Conservation (phyloP, 805 yeast genomes). For the Candida broadrunensis region DNA sequence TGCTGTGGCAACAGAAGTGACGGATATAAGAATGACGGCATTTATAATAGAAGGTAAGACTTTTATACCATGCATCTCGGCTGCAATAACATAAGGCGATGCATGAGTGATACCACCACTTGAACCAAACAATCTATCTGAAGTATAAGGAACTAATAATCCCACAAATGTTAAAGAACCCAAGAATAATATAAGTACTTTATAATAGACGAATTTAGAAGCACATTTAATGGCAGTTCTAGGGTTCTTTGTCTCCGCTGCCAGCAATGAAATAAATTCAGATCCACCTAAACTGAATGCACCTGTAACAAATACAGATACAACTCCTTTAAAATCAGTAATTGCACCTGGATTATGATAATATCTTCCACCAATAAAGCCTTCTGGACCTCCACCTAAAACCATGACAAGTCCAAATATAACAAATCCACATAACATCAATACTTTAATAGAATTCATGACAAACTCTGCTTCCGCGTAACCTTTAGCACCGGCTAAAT, state of each 20-base stretch:
- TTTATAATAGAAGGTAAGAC: slow-evolving; percentile 41
- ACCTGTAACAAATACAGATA: slow-evolving; percentile 38
- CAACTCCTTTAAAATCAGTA: slow-evolving; percentile 38
- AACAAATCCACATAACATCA: slow-evolving; percentile 36
- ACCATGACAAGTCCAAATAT: slow-evolving; percentile 38
- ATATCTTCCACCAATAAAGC: slow-evolving; percentile 38
- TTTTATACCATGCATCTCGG: slow-evolving; percentile 32
- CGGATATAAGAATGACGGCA: slow-evolving; percentile 39
- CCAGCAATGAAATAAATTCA: slow-evolving; percentile 37
- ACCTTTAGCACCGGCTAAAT: slow-evolving; percentile 45
- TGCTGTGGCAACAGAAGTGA: slow-evolving; percentile 41
- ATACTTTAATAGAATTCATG: slow-evolving; percentile 33
- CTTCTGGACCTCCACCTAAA: slow-evolving; percentile 33
- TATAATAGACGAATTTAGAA: slow-evolving; percentile 37
- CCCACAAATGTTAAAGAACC: slow-evolving; percentile 39
- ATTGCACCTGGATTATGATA: slow-evolving; percentile 39
- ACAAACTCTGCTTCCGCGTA: slow-evolving; percentile 42
- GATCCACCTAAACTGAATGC: slow-evolving; percentile 41
- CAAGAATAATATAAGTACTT: slow-evolving; percentile 35
- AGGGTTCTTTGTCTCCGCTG: slow-evolving; percentile 37
- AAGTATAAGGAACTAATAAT: slow-evolving; percentile 34
- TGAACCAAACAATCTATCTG: slow-evolving; percentile 32
- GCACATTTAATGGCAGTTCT: slow-evolving; percentile 36
- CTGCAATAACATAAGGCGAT: slow-evolving; percentile 43
- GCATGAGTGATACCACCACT: slow-evolving; percentile 30